Evolutionary conservation across 331 rosid species (phyloP), one percentile per base, ranked within the genome.

Genomic region (Phaseolus coccineus): DNA sequence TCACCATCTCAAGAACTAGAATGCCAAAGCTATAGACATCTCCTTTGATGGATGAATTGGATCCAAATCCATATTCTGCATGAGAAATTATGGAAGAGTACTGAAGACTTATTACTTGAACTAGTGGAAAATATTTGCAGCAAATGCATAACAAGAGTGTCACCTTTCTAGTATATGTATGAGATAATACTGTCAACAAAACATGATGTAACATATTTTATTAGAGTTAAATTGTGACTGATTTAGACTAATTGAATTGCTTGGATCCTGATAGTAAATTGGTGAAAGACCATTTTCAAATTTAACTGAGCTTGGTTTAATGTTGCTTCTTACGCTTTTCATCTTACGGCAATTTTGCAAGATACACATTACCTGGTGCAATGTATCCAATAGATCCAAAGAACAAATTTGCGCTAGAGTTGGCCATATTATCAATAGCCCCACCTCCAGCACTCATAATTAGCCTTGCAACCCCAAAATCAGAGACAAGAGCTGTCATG

Each of bases 21-120:
- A 88, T 74, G 16, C 97, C 94, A 51, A 92, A 90, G 87, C 97
- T 92, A 85, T 90, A 92, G 14, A 92, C 97, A 76, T 90, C 91
- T 37, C 94, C 97, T 77, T 92, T 88, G 46, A 90, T 85, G 1
- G 91, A 90, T 48, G 87, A 78, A 16, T 67, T 80, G 2, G 93
- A 88, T 19, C 94, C 94, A 73, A 84, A 90, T 50, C 91, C 94
- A 25, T 87, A 92, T 70, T 92, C 94, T 91, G 92, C 83, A 78
- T 40, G 16, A 39, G 40, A 57, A 67, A 74, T 35, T 69, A 40
- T 25, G 40, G 28, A 53, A 63, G 37, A 19, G 55, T 44, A 27
- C 27, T 24, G 53, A 52, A 69, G 71, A 14, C 64, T 79, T 61
- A 13, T 74, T 59, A 39, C 19, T 65, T 65, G 52, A 44, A 48